Conservation (phyloP, 1,139 yeast species). For the Saccharomyces pastorianus region DNA sequence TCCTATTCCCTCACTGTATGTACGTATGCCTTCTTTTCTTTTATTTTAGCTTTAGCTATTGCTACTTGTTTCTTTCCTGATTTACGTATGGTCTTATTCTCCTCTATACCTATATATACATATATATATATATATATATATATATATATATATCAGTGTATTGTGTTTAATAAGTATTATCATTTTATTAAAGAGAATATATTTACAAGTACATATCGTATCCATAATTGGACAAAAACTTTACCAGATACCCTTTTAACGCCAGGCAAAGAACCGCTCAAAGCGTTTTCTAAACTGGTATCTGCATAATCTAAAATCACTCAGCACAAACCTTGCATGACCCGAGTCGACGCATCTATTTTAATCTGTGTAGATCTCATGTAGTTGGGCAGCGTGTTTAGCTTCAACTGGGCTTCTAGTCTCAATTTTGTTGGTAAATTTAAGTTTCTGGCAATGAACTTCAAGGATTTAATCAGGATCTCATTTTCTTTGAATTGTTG, state of each 20-base stretch:
- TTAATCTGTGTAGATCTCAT: slow-evolving; percentile 72
- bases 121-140: neutral
- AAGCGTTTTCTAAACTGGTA: slow-evolving; percentile 86
- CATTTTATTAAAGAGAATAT: neutral
- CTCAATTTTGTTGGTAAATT: slow-evolving; percentile 81
- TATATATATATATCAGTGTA: neutral
- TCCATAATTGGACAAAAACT: neutral
- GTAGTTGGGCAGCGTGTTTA: slow-evolving; percentile 84
- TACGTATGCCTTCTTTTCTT: neutral
- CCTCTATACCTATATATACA: neutral
- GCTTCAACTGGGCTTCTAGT: slow-evolving; percentile 86
- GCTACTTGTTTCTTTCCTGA: neutral
- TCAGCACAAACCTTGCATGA: slow-evolving; percentile 68
- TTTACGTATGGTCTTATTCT: neutral
- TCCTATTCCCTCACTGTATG: slow-evolving; percentile 1
- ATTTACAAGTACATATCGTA: slow-evolving; percentile 1
- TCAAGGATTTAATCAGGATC: slow-evolving; percentile 75
- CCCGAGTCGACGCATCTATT: slow-evolving; percentile 90
- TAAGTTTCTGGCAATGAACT: slow-evolving; percentile 85
- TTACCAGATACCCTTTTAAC: slow-evolving; percentile 92
- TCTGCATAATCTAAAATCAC: slow-evolving; percentile 82
- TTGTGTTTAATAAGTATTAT: neutral
- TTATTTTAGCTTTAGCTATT: neutral
- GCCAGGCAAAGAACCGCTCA: slow-evolving; percentile 84
- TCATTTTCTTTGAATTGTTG: slow-evolving; percentile 82